Base-by-base conservation (phyloP, 805 yeast genomes). In the Blastobotrys peoriensis region DNA sequence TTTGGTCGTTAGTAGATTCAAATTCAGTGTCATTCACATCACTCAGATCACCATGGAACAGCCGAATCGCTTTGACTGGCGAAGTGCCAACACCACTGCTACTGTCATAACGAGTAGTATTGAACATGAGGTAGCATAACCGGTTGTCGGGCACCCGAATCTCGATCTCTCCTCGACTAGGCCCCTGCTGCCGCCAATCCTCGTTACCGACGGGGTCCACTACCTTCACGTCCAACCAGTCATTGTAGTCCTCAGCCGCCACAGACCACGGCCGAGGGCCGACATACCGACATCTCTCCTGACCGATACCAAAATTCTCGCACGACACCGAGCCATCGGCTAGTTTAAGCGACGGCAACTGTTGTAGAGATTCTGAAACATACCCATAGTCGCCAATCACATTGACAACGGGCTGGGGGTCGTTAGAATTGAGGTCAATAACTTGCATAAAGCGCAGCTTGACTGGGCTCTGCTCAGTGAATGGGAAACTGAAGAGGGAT, bases 371-470 rank as follows among this genome's bases (percentile, higher is more conserved):
- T 4, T 71, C 60, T 38, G 60, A 57, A 19, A 79, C 64, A 45
- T 68, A 69, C 6, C 77, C 79, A 17, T 63, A 62, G 82, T 71
- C 3, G 83, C 85, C 49, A 48, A 64, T 13, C 0, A 79, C 71
- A 19, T 62, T 63, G 16, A 78, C 79, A 23, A 55, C 56, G 13
- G 79, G 63, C 3, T 55, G 46, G 1, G 63, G 46, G 30, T 64
- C 57, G 22, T 39, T 38, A 9, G 46, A 42, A 38, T 63, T 62
- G 45, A 81, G 61, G 51, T 83, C 75, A 42, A 83, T 68, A 1
- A 67, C 64, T 62, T 88, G 89, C 28, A 79, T 64, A 55, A 83
- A 83, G 50, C 89, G 69, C 46, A 86, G 66, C 59, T 86, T 88
- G 61, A 86, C 60, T 3, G 96, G 96, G 27, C 75, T 68, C 3